phyloP scores from a whole-genome alignment of 345 rosid species.

The Carallia pectinifolia region DNA sequence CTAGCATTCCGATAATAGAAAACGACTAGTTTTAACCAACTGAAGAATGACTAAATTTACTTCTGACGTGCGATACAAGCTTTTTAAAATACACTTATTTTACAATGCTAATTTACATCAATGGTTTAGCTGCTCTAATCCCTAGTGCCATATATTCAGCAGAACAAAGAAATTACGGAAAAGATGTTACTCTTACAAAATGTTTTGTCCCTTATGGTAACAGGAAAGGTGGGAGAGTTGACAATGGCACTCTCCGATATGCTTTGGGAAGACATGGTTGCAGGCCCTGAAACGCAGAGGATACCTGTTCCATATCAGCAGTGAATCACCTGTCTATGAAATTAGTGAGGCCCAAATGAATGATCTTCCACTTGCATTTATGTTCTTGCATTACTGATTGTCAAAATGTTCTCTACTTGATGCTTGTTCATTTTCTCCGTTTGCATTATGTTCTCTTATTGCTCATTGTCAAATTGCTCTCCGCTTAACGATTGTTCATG shows the following conservation, averaged over 20 bases:
- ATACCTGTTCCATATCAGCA: slow-evolving; percentile 35
- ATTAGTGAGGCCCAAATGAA: neutral
- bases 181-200: neutral
- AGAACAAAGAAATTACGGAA: neutral
- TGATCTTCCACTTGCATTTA: slow-evolving; percentile 2
- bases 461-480: neutral
- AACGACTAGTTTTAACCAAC: too few relatives aligned
- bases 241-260: slow-evolving; percentile 65
- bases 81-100: too few relatives aligned
- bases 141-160: too few relatives aligned
- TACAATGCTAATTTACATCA: too few relatives aligned
- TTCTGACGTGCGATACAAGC: too few relatives aligned
- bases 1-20: too few relatives aligned
- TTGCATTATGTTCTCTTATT: neutral
- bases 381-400: neutral
- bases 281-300: slow-evolving; percentile 49
- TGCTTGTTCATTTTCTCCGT: neutral
- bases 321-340: neutral
- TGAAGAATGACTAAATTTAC: too few relatives aligned
- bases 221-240: slow-evolving; percentile 66
- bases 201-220: slow-evolving; percentile 3
- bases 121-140: too few relatives aligned
- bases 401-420: neutral
- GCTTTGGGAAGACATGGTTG: slow-evolving; percentile 71
- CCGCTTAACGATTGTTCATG: neutral